Evolutionary conservation across 1,139 yeast genomes (phyloP), one percentile per base, ranked within the genome.

Genomic region (Debaryomyces psychrophilus): DNA sequence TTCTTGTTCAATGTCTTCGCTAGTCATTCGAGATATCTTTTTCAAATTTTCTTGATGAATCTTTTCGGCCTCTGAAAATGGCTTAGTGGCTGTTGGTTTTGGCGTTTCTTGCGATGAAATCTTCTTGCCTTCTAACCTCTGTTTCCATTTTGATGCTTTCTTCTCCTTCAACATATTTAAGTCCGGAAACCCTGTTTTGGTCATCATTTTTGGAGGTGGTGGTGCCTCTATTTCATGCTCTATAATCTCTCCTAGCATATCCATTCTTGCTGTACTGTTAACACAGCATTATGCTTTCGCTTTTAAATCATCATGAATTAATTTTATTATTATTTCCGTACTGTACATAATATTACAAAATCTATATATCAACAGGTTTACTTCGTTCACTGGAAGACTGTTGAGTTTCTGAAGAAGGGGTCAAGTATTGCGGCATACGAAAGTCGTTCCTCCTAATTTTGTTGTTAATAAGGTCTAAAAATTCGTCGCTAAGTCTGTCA

Each of bases 41-140:
- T 82, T 81, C 52, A 87, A 61, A 62, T 92, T 92, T 58, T 92
- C 97, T 47, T 77, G 63, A 62, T 89, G 93, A 29, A 92, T 88
- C 58, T 79, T 77, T 55, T 85, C 92, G 1, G 85, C 80, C 56
- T 89, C 96, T 0, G 80, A 60, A 33, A 71, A 25, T 15, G 44
- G 46, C 44, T 51, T 25, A 15, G 41, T 36, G 9, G 37, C 7
- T 8, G 17, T 29, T 18, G 37, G 17, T 26, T 29, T 8, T 33
- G 31, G 25, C 31, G 14, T 12, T 26, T 29, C 31, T 27, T 29
- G 20, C 5, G 12, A 20, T 20, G 27, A 41, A 17, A 17, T 18
- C 36, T 37, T 48, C 27, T 42, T 36, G 23, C 34, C 4, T 27
- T 28, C 41, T 28, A 9, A 14, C 28, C 39, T 47, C 38, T 48